Evolutionary conservation across 2,329 filamentous ascomycete genomes (phyloP).

Genomic region (Beauveria brongniartii): DNA sequence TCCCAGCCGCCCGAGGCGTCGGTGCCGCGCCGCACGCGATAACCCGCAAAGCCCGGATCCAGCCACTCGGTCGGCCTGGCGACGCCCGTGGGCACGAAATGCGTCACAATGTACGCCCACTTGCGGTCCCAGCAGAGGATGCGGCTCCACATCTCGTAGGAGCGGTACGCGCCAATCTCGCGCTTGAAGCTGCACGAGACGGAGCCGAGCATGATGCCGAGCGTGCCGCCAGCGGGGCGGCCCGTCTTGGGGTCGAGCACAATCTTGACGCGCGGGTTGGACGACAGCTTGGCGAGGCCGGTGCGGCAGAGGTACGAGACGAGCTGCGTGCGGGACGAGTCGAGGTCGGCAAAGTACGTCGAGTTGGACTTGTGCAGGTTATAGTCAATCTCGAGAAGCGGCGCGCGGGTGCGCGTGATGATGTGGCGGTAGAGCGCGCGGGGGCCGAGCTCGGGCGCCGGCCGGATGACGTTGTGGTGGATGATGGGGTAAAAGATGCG

Average conservation of each 20-base stretch:
- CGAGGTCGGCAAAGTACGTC: conserved; percentile 83
- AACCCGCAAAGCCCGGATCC: conserved; percentile 35
- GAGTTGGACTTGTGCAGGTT: conserved; percentile 77
- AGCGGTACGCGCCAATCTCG: conserved; percentile 62
- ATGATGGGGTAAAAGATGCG: conserved; percentile 52
- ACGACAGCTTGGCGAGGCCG: conserved; percentile 43
- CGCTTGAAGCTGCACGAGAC: conserved; percentile 66
- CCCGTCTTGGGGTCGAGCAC: conserved; percentile 41
- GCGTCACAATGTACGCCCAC: conserved; percentile 70
- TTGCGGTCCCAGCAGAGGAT: conserved; percentile 71
- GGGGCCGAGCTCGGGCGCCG: conserved; percentile 41
- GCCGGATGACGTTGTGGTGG: conserved; percentile 43
- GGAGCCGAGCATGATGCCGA: conserved; percentile 62
- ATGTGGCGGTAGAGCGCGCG: conserved; percentile 66
- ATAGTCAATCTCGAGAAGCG: conserved; percentile 75
- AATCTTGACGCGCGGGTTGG: conserved; percentile 41
- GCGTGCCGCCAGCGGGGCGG: conserved; percentile 40
- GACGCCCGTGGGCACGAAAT: conserved; percentile 58
- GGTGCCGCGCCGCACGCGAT: conserved; percentile 30
- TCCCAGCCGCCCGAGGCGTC: conserved; percentile 39
- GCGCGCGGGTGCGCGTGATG: conserved; percentile 57
- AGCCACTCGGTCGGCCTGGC: conserved; percentile 48
- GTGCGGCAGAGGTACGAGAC: conserved; percentile 59
- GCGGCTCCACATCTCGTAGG: conserved; percentile 66
- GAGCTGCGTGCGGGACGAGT: conserved; percentile 73